Evolutionary conservation across 2,329 filamentous ascomycete species (phyloP).

Genomic region (Huntiella omanensis): DNA sequence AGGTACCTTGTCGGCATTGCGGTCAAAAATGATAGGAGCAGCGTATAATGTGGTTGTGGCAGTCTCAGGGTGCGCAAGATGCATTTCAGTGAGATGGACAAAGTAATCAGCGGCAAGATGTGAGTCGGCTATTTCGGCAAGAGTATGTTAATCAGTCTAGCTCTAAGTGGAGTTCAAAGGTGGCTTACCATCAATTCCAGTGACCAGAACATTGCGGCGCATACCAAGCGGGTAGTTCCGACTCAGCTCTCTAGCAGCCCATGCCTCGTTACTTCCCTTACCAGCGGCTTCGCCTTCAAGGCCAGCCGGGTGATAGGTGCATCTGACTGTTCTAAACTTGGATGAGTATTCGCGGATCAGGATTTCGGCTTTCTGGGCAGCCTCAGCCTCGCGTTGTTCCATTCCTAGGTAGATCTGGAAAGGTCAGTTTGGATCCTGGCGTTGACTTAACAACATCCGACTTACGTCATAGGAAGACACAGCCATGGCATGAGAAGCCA

Average conservation of each 20-base stretch:
- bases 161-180: background rate
- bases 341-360: conserved; percentile 44
- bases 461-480: conserved; percentile 49
- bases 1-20: conserved; percentile 50
- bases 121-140: conserved; percentile 38
- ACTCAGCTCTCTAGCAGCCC: conserved; percentile 48
- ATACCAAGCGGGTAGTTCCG: conserved; percentile 34
- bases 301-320: conserved; percentile 46
- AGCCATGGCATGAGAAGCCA: conserved; percentile 48
- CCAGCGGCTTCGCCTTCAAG: conserved; percentile 51
- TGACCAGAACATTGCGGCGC: conserved; percentile 46
- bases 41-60: conserved; percentile 46
- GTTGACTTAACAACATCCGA: conserved; percentile 13
- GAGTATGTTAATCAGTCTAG: background rate
- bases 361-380: conserved; percentile 39
- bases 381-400: conserved; percentile 47
- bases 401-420: conserved; percentile 50
- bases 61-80: conserved; percentile 38
- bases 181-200: conserved; percentile 51
- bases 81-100: conserved; percentile 42
- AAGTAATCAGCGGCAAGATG: conserved; percentile 54
- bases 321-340: conserved; percentile 47
- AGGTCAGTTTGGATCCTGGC: background rate
- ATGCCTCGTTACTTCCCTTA: conserved; percentile 57
- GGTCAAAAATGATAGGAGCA: conserved; percentile 55